Evolutionary conservation across 2,329 filamentous ascomycete species (phyloP), one percentile per base, ranked within the genome.

Genomic region (Pseudocercospora macadamiae): DNA sequence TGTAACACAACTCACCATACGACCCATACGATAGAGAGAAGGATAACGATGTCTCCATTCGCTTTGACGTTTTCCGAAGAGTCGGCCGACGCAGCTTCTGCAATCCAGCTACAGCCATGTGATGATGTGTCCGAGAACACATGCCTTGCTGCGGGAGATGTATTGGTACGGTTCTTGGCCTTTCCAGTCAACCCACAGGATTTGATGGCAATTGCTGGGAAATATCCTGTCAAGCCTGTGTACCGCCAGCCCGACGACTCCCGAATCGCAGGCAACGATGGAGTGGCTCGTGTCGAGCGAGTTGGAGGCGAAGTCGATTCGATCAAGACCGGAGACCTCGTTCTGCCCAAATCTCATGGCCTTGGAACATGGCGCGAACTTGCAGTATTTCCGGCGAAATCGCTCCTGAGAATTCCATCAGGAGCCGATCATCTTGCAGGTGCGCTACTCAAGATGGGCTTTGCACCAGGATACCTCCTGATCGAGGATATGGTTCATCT

Each of bases 401-500:
- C 45, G n/a, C 10, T 48, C 2, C 10, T 48, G 18, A 48, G 26
- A 23, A 12, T 48, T 48, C 45, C 45, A 14, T n/a, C 18, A 28
- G 23, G 26, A 26, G 45, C 28, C 21, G 45, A 48, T 23, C 45
- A 18, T 18, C n/a, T 28, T 3, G 45, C 45, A 14, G 45, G 45
- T 12, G 45, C 45, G 45, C 28, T 48, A n/a, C 45, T 48, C 18
- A 48, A 48, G 45, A 48, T 48, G 45, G 45, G 45, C 18, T 48
- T 48, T 26, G 45, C 45, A 26, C 45, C 45, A 26, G 45, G 45
- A 23, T 48, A 48, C 9, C 4, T 48, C 3, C 14, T 48, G 6
- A 28, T 48, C 26, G 45, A 48, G 45, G 45, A 48, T 23, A 48
- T 26, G 8, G 21, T 2, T 9, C 4, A 23, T 48, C 60, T 69